Evolutionary conservation across 2,329 filamentous ascomycete genomes (phyloP).

Genomic region (Chrysoporthe austroafricana): DNA sequence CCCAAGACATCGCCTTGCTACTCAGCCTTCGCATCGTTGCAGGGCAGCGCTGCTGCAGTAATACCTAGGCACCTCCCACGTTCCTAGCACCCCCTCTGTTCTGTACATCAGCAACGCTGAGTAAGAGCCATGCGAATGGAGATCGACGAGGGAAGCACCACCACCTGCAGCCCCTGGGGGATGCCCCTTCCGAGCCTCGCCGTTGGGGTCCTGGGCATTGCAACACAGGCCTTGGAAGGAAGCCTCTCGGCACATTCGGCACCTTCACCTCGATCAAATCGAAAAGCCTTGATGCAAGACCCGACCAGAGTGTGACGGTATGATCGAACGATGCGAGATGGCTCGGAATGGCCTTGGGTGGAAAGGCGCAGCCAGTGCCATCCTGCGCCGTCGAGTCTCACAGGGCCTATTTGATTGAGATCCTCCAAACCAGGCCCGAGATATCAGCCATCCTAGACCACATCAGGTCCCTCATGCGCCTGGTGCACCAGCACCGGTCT

Average conservation of each 20-base stretch:
- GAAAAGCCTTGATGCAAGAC: background rate
- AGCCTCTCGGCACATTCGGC: background rate
- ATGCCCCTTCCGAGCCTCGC: background rate
- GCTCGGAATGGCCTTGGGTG: background rate
- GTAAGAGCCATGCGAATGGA: background rate
- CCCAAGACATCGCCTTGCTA: background rate
- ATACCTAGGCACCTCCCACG: no score
- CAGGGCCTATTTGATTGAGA: no score
- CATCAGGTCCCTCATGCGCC: background rate
- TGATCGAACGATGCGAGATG: background rate
- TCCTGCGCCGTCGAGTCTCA: background rate
- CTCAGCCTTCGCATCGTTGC: no score
- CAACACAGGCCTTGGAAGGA: background rate
- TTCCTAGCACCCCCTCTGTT: no score
- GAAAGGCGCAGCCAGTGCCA: background rate
- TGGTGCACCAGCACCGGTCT: background rate
- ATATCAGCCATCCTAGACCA: no score
- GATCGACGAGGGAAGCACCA: background rate
- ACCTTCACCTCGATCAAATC: no score
- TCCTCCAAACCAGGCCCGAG: no score
- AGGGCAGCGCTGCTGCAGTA: no score
- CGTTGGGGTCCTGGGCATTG: background rate
- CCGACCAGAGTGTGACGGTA: no score
- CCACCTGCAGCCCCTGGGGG: background rate
- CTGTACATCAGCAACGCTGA: background rate